A percentile compares a stretch with the other conserved stretches of the same genome.
These are phyloP conservation scores for Blastobotrys terrestris DNA, from an alignment of 805 yeast species.

Conservation along the genomic window DNA sequence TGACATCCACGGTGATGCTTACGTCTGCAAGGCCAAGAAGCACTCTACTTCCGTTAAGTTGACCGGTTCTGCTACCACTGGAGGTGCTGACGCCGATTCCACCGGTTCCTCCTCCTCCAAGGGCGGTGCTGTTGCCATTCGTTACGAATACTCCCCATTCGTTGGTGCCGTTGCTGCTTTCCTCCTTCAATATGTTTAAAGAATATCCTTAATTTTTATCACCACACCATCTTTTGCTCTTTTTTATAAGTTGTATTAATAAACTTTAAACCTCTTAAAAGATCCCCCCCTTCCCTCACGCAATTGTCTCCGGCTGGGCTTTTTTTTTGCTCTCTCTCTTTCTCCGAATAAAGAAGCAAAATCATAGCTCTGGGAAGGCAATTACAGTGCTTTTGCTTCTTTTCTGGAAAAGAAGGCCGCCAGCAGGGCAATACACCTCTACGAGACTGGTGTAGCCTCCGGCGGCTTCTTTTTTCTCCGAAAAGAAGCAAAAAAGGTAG, in stretches of 20 bases:
- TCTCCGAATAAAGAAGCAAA: no score
- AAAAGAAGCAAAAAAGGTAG: no score
- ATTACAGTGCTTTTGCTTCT: no score
- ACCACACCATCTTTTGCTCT: background rate
- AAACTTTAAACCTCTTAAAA: background rate
- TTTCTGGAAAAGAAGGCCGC: no score
- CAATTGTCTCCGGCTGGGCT: no score
- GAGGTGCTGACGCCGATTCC: constrained; percentile 10
- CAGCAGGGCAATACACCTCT: no score
- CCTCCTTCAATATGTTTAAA: constrained; percentile 21
- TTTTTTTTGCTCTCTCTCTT: no score
- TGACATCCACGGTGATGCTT: constrained; percentile 86
- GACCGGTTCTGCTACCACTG: constrained; percentile 12
- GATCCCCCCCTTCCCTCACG: no score
- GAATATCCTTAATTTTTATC: background rate
- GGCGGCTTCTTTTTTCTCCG: no score
- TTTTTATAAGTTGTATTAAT: background rate
- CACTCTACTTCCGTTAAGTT: constrained; percentile 21
- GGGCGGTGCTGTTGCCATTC: constrained; percentile 15
- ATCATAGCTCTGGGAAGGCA: no score
- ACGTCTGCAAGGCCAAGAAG: constrained; percentile 37
- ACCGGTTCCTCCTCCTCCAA: constrained; percentile 17
- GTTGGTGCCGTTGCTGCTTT: constrained; percentile 20
- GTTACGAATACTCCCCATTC: constrained; percentile 15
- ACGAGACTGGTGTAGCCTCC: no score